A percentile compares a stretch with the other conserved stretches of the same genome.
Evolutionary conservation across 202 grass and related monocot species (phyloP).

Genomic region (Schoenoplectus triqueter): DNA sequence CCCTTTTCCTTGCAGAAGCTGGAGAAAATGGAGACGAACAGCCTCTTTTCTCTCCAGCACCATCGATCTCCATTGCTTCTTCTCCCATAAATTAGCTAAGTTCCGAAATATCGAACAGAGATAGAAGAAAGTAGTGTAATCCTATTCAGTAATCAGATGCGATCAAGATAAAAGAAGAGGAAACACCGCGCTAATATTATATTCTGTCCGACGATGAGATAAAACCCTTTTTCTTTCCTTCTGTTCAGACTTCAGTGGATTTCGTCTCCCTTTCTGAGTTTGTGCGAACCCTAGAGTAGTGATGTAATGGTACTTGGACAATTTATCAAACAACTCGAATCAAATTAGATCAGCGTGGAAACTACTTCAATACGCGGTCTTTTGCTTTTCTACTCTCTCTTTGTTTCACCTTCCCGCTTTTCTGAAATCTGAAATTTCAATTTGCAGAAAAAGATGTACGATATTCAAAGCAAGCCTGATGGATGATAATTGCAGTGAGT

Average conservation of each 20-base stretch:
- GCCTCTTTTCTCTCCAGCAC: conserved; percentile 16
- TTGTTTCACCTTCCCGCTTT: conserved; percentile 15
- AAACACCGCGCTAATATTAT: too few relatives aligned
- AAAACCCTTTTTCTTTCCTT: too few relatives aligned
- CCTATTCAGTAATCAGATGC: too few relatives aligned
- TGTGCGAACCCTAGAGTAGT: too few relatives aligned
- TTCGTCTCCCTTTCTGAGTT: too few relatives aligned
- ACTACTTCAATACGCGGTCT: not conserved
- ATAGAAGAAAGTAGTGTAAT: too few relatives aligned
- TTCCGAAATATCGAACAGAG: not conserved
- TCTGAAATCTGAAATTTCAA: not conserved
- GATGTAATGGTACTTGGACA: too few relatives aligned
- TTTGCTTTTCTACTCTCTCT: not conserved
- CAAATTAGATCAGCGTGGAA: too few relatives aligned
- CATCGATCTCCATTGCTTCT: conserved; percentile 33
- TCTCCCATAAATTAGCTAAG: conserved; percentile 8
- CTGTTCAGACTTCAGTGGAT: too few relatives aligned
- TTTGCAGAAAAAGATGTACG: not conserved
- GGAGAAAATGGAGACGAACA: conserved; percentile 43
- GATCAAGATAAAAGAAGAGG: too few relatives aligned
- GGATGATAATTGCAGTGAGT: not conserved
- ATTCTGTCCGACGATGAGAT: too few relatives aligned
- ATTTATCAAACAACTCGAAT: too few relatives aligned
- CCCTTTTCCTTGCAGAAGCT: conserved; percentile 40
- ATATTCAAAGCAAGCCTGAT: not conserved